Evolutionary conservation across 306 rosid species (phyloP).

Genomic region (Prunus dulcis): DNA sequence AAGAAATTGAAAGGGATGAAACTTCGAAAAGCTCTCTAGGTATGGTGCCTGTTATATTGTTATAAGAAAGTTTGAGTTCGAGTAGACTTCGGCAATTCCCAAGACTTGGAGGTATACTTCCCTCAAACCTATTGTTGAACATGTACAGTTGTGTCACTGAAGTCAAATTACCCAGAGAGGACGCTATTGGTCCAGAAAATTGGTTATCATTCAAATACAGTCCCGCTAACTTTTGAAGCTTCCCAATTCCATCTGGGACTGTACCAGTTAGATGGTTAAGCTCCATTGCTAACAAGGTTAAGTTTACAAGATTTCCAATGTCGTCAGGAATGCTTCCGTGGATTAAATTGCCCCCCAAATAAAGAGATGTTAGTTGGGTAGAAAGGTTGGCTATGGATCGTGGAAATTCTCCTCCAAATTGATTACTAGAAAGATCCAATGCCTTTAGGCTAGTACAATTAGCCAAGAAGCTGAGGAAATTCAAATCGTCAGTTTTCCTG

Average conservation of each 20-base stretch:
- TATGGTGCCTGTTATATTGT: slow-evolving; percentile 26
- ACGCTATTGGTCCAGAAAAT: slow-evolving; percentile 20
- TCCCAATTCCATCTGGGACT: slow-evolving; percentile 26
- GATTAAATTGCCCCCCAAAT: slow-evolving; percentile 16
- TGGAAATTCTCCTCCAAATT: background rate
- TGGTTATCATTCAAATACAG: slow-evolving; percentile 4
- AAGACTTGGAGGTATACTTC: slow-evolving; percentile 28
- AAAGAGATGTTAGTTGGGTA: background rate
- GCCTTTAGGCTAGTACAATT: background rate
- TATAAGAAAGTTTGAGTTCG: slow-evolving; percentile 7
- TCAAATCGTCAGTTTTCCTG: background rate
- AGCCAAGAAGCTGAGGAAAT: background rate
- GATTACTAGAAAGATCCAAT: background rate
- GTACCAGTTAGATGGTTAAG: no score
- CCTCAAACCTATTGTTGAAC: slow-evolving; percentile 16
- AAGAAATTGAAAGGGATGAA: slow-evolving; percentile 21
- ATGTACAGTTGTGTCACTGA: slow-evolving; percentile 1
- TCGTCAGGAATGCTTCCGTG: slow-evolving; percentile 27
- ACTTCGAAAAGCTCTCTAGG: slow-evolving; percentile 24
- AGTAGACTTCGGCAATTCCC: slow-evolving; percentile 26
- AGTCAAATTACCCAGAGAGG: slow-evolving; percentile 30
- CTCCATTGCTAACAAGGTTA: no score
- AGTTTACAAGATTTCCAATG: slow-evolving; percentile 24
- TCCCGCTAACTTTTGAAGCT: background rate
- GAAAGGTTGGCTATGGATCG: background rate